phyloP scores from a whole-genome alignment of 108 stramenopile species.

The Nitzschia sp. region DNA sequence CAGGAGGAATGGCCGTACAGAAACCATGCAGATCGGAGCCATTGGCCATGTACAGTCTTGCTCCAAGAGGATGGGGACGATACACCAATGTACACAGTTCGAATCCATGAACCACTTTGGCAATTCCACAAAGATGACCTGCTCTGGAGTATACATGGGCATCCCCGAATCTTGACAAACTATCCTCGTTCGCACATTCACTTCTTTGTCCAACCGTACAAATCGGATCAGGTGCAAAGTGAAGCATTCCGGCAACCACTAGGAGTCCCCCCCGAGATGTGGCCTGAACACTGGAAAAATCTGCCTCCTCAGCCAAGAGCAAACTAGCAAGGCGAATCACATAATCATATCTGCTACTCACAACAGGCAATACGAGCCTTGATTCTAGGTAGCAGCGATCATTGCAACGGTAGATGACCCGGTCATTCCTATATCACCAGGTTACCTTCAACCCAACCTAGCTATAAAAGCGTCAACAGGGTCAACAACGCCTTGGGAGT shows the following conservation, averaged over 20 bases:
- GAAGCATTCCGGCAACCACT: neutral
- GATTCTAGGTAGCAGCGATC: too few species aligned
- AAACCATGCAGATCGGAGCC: neutral
- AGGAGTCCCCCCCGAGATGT: neutral
- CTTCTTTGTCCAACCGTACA: neutral
- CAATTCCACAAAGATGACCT: neutral
- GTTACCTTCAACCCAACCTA: too few species aligned
- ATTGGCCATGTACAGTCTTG: neutral
- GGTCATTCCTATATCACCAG: too few species aligned
- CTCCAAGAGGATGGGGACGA: neutral
- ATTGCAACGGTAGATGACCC: too few species aligned
- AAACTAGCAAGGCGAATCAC: too few species aligned
- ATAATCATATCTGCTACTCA: too few species aligned
- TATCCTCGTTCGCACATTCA: neutral
- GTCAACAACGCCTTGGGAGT: too few species aligned
- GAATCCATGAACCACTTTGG: neutral
- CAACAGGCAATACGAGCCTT: too few species aligned
- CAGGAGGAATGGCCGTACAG: neutral
- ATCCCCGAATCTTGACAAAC: neutral
- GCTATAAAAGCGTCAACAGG: too few species aligned
- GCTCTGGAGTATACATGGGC: neutral
- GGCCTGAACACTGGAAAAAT: conserved; percentile 3
- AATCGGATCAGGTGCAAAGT: neutral
- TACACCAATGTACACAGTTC: neutral
- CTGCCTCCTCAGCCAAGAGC: neutral